Evolutionary conservation across 441 rosid genomes (phyloP), one percentile per base, ranked within the genome.

Genomic region (Cnidoscolus chayamansa): DNA sequence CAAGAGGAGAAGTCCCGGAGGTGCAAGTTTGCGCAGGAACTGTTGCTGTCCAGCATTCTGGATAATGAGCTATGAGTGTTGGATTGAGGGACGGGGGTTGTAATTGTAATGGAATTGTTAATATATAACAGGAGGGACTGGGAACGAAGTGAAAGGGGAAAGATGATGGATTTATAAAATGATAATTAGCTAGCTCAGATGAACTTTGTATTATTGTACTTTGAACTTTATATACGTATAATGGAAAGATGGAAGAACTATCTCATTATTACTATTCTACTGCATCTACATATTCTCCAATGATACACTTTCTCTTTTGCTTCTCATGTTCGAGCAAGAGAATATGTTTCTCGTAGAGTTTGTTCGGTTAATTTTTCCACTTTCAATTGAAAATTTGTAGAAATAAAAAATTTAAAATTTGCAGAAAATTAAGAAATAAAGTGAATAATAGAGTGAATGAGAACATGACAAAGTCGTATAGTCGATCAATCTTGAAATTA

Each of bases 21-120:
- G 84, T 71, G 90, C n/a, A 85, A 82, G 81, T 89, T 89, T 61
- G 87, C 88, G 51, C 86, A 68, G 73, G 92, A 90, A 53, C 68
- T 90, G 54, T 49, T 89, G 78, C 58, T 82, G 72, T 90, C 97
- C 16, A 81, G 89, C 2, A 84, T 92, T 78, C 81, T 87, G 40
- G 89, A 81, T 30, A 89, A 86, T 15, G 80, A 79, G 49, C 73
- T 85, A 77, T 90, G 76, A 87, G 74, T 10, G 51, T 19, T 11
- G 57, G 25, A 25, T 25, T 25, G 25, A 25, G 25, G 25, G 25
- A 25, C 25, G 25, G 25, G 55, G 31, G 10, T 45, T 51, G 35
- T 55, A 20, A 67, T 25, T 16, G 31, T 31, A 35, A 70, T 67
- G 73, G 15, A 32, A 25, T 63, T 74, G 73, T 74, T 54, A 59